phyloP scores from a whole-genome alignment of 2,329 filamentous ascomycete species.

The Mycosphaerella sp. region DNA sequence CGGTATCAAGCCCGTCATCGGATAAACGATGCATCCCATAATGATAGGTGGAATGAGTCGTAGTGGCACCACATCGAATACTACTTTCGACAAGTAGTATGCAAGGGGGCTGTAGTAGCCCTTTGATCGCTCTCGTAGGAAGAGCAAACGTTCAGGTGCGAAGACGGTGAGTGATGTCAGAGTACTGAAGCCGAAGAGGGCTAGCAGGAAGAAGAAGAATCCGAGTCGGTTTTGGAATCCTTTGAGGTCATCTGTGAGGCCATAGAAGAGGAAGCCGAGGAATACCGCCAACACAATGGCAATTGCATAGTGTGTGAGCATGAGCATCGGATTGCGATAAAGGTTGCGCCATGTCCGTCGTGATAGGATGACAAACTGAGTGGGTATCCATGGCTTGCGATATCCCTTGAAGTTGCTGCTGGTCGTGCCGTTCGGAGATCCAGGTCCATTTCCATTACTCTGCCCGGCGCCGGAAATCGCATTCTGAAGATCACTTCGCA shows the following conservation, averaged over 20 bases:
- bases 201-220: constrained; percentile 94
- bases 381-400: constrained; percentile 67
- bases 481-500: constrained; percentile 70
- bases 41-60: constrained; percentile 89
- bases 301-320: constrained; percentile 97
- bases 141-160: constrained; percentile 80
- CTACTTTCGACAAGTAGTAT: constrained; percentile 91
- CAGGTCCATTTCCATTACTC: constrained; percentile 56
- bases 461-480: constrained; percentile 59
- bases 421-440: constrained; percentile 48
- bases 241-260: constrained; percentile 88
- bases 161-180: constrained; percentile 92
- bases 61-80: constrained; percentile 97
- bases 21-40: constrained; percentile 93
- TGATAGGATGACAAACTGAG: constrained; percentile 86
- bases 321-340: constrained; percentile 94
- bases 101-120: constrained; percentile 92
- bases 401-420: constrained; percentile 62
- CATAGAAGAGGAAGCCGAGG: constrained; percentile 93
- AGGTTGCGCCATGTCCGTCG: constrained; percentile 93
- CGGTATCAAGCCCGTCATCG: constrained; percentile 89
- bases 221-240: constrained; percentile 97
- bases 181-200: constrained; percentile 94
- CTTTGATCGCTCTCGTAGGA: constrained; percentile 89
- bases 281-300: constrained; percentile 91